phyloP scores from a whole-genome alignment of 148 eudicot genomes.

The Talinum fruticosum region DNA sequence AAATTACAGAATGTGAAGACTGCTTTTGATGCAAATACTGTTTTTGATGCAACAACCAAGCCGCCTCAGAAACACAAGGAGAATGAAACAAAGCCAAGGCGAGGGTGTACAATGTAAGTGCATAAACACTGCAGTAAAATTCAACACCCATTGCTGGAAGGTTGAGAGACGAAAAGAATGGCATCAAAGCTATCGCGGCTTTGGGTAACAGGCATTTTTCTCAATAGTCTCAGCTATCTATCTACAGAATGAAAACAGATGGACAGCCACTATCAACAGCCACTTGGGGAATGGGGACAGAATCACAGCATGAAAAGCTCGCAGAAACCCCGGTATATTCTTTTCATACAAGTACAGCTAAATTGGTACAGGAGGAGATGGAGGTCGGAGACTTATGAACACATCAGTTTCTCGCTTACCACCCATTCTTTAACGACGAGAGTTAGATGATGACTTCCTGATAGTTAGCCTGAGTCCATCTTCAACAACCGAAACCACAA shows the following conservation, averaged over 20 bases:
- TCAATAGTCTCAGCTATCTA: slow-evolving; percentile 34
- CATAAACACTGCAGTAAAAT: no score
- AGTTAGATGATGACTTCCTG: slow-evolving; percentile 29
- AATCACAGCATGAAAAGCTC: slow-evolving; percentile 15
- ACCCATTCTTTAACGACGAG: slow-evolving; percentile 29
- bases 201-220: slow-evolving; percentile 24
- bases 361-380: slow-evolving; percentile 25
- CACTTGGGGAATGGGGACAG: slow-evolving; percentile 12
- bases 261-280: slow-evolving; percentile 24
- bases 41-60: no score
- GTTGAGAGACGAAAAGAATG: slow-evolving; percentile 19
- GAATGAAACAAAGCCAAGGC: no score
- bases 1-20: no score
- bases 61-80: no score
- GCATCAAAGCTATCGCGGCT: slow-evolving; percentile 13
- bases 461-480: slow-evolving; percentile 27
- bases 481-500: slow-evolving; percentile 23
- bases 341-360: slow-evolving; percentile 20
- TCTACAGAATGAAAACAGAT: slow-evolving; percentile 30
- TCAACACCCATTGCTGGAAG: slow-evolving; percentile 26
- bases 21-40: no score
- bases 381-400: slow-evolving; percentile 31
- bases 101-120: no score
- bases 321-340: slow-evolving; percentile 17
- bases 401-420: slow-evolving; percentile 37